These are phyloP conservation scores for Carpinus fangiana DNA, from an alignment of 306 rosid species.

Conservation along the genomic window DNA sequence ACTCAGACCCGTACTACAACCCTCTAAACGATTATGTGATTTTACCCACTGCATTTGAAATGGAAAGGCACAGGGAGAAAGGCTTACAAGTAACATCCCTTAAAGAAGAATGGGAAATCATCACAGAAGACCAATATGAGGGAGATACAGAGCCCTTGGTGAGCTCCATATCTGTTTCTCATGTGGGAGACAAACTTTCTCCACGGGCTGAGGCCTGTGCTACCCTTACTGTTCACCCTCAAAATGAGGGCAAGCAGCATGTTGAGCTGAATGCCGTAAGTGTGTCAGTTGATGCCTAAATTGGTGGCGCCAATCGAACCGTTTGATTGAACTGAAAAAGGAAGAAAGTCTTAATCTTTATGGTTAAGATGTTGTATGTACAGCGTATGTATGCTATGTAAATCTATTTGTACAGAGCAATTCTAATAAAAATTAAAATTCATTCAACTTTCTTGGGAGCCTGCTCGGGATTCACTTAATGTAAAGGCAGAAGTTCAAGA, in stretches of 20 bases:
- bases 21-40: slow-evolving; percentile 93
- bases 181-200: slow-evolving; percentile 42
- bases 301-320: neutral
- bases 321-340: neutral
- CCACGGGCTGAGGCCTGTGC: slow-evolving; percentile 55
- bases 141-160: slow-evolving; percentile 36
- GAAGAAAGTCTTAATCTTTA: neutral
- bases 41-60: slow-evolving; percentile 77
- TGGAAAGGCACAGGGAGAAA: slow-evolving; percentile 56
- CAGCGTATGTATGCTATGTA: neutral
- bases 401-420: neutral
- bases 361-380: neutral
- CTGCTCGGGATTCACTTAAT: too few relatives aligned
- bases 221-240: slow-evolving; percentile 57
- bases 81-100: slow-evolving; percentile 72
- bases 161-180: slow-evolving; percentile 56
- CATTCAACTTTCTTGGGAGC: neutral
- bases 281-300: slow-evolving; percentile 68
- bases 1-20: slow-evolving; percentile 84
- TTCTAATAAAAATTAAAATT: neutral
- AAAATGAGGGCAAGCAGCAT: slow-evolving; percentile 60
- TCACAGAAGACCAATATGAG: slow-evolving; percentile 47
- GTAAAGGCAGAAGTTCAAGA: too few relatives aligned
- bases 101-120: slow-evolving; percentile 95
- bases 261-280: slow-evolving; percentile 68